phyloP scores from a whole-genome alignment of 768 basidiomycete genomes.

The Naematelia aurantialba region DNA sequence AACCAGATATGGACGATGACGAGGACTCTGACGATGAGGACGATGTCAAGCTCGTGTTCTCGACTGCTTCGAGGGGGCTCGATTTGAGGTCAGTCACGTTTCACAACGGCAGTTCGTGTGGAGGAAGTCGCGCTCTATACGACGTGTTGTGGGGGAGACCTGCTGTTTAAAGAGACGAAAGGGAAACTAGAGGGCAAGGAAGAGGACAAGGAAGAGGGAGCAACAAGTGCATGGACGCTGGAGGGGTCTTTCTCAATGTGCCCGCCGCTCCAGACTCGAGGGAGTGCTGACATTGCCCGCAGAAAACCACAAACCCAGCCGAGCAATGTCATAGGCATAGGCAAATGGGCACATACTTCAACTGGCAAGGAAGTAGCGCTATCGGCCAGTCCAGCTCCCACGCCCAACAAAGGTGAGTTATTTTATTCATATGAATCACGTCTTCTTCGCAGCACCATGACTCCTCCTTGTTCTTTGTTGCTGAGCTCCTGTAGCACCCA shows the following conservation, averaged over 20 bases:
- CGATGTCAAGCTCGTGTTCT: conserved; percentile 45
- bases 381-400: conserved; percentile 5
- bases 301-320: conserved; percentile 33
- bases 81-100: conserved; percentile 43
- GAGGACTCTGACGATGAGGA: conserved; percentile 38
- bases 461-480: too few relatives aligned
- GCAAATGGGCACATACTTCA: conserved; percentile 43
- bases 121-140: neutral
- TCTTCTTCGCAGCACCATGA: conserved; percentile 39
- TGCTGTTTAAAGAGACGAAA: too few relatives aligned
- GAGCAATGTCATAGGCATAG: conserved; percentile 41
- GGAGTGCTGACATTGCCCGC: neutral
- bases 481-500: conserved; percentile 41
- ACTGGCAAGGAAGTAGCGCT: conserved; percentile 15
- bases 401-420: conserved; percentile 14
- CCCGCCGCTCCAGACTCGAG: too few relatives aligned
- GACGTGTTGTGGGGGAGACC: neutral
- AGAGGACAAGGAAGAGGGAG: too few relatives aligned
- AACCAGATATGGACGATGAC: conserved; percentile 25
- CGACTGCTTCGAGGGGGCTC: conserved; percentile 33
- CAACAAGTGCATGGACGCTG: too few relatives aligned
- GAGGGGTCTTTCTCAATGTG: too few relatives aligned
- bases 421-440: conserved; percentile 60
- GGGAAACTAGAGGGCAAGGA: too few relatives aligned
- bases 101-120: neutral